Evolutionary conservation across 2,329 filamentous ascomycete genomes (phyloP).

Genomic region (Xylariaceae sp.): DNA sequence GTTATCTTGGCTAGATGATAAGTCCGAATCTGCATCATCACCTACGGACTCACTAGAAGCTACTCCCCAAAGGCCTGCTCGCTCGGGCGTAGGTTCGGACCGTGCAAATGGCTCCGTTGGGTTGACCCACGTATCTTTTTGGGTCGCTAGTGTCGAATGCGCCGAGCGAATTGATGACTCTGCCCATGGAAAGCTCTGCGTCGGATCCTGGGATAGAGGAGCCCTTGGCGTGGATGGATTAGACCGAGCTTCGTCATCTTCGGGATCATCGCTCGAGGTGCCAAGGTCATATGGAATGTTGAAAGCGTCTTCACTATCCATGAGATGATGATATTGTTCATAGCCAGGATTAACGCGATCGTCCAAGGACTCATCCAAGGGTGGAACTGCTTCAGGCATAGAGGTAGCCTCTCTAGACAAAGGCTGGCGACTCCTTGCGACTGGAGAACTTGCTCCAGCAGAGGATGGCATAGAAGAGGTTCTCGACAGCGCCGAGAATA

Average conservation of each 20-base stretch:
- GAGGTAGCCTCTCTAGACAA: constrained; percentile 25
- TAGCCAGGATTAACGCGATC: constrained; percentile 34
- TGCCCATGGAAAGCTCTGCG: constrained; percentile 36
- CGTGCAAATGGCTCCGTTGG: constrained; percentile 31
- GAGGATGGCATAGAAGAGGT: constrained; percentile 59
- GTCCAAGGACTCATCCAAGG: constrained; percentile 28
- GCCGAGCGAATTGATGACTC: constrained; percentile 23
- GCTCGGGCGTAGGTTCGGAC: constrained; percentile 38
- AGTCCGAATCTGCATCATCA: constrained; percentile 7
- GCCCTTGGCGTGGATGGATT: constrained; percentile 52
- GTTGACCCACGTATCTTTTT: constrained; percentile 33
- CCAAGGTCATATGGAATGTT: constrained; percentile 53
- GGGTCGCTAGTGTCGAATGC: constrained; percentile 33
- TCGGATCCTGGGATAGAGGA: constrained; percentile 35
- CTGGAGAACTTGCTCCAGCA: constrained; percentile 44
- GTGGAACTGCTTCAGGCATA: constrained; percentile 18
- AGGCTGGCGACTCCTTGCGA: constrained; percentile 31
- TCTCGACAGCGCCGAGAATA: constrained; percentile 57
- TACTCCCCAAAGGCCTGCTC: constrained; percentile 21
- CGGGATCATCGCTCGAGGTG: constrained; percentile 33
- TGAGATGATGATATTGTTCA: constrained; percentile 34
- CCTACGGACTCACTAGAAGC: constrained; percentile 14
- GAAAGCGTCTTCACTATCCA: constrained; percentile 54
- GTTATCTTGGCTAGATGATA: constrained; percentile 20
- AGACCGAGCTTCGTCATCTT: constrained; percentile 34